These are phyloP conservation scores for Wickerhamomyces sp. DNA, from an alignment of 1,139 yeast species.

Conservation along the genomic window DNA sequence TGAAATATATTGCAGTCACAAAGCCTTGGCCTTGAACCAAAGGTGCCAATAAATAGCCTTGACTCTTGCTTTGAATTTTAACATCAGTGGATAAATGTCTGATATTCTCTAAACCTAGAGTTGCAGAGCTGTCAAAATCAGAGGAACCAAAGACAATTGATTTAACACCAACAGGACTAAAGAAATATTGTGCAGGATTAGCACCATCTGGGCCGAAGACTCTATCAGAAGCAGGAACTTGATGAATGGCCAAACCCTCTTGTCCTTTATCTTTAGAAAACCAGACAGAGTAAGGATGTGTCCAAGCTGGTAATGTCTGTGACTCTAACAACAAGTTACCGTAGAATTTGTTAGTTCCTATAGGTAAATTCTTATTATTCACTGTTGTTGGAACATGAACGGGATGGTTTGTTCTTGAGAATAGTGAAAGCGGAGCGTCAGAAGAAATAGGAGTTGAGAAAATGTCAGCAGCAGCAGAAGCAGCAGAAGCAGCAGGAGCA, in stretches of 20 bases:
- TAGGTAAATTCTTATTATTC: constrained; percentile 40
- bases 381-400: constrained; percentile 46
- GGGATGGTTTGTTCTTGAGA: constrained; percentile 40
- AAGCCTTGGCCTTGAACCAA: constrained; percentile 71
- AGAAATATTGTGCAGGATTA: constrained; percentile 31
- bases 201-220: constrained; percentile 57
- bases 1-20: constrained; percentile 55
- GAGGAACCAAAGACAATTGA: constrained; percentile 31
- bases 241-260: constrained; percentile 63
- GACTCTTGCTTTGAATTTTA: constrained; percentile 19
- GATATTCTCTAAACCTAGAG: constrained; percentile 25
- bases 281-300: constrained; percentile 83
- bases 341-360: constrained; percentile 81
- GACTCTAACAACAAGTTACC: constrained; percentile 67
- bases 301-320: constrained; percentile 64
- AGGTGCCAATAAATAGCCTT: constrained; percentile 31
- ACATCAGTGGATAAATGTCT: constrained; percentile 29
- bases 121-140: constrained; percentile 25
- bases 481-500: constrained; percentile 31
- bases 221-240: constrained; percentile 50
- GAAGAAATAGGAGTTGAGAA: constrained; percentile 32
- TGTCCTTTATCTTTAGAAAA: constrained; percentile 39
- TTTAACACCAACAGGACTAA: constrained; percentile 30
- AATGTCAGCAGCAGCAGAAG: constrained; percentile 28
- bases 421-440: constrained; percentile 45